These are phyloP conservation scores for Debaryomycetaceae sp. DNA, from an alignment of 1,139 yeast species.

Conservation along the genomic window DNA sequence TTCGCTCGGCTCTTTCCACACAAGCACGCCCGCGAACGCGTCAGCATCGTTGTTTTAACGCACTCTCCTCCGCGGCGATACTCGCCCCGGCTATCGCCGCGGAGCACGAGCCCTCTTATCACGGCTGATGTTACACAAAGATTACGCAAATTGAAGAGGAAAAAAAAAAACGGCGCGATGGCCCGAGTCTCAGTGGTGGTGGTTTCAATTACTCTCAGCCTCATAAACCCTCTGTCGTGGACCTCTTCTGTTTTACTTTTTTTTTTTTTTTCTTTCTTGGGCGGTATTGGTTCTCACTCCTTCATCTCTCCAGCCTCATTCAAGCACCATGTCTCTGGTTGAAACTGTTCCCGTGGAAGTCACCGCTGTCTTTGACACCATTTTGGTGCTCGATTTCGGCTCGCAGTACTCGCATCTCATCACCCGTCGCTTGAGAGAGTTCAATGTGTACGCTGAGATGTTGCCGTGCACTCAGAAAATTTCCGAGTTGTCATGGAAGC, in stretches of 20 bases:
- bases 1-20: too few relatives aligned
- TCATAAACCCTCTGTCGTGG: too few relatives aligned
- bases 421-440: constrained; percentile 96
- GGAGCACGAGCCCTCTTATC: constrained; percentile 3
- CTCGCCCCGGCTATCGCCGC: constrained; percentile 1
- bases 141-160: not conserved
- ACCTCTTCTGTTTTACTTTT: constrained; percentile 3
- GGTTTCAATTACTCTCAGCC: too few relatives aligned
- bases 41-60: not conserved
- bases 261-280: constrained; percentile 6
- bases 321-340: constrained; percentile 5
- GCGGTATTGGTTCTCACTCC: constrained; percentile 2
- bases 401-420: constrained; percentile 97
- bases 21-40: too few relatives aligned
- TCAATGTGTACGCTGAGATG: constrained; percentile 98
- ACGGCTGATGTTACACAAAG: constrained; percentile 1
- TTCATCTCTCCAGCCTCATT: not conserved
- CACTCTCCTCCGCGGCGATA: not conserved
- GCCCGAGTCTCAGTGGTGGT: too few relatives aligned
- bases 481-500: constrained; percentile 86
- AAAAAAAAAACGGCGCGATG: too few relatives aligned
- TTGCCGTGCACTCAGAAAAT: constrained; percentile 98
- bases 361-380: constrained; percentile 88
- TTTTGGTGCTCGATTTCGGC: constrained; percentile 94
- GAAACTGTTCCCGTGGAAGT: constrained; percentile 49